Conservation (phyloP, 2,329 filamentous ascomycete species). For the Raffaelea albimanens region DNA sequence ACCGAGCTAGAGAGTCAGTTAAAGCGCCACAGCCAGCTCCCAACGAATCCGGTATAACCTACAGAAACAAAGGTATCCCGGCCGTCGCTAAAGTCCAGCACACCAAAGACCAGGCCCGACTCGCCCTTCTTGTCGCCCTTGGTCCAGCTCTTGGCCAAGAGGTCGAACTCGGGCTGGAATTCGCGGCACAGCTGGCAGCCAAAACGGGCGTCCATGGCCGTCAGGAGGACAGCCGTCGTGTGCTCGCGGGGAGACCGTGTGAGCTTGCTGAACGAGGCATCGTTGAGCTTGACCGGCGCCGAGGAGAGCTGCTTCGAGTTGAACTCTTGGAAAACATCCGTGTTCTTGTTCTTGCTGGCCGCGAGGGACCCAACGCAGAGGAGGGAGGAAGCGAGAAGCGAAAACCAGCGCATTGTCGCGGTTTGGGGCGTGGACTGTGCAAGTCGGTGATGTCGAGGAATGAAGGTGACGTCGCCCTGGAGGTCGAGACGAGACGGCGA, state of each 20-base stretch:
- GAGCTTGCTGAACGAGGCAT: constrained; percentile 64
- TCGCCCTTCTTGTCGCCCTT: constrained; percentile 71
- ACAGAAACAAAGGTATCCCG: constrained; percentile 82
- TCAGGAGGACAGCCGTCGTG: constrained; percentile 71
- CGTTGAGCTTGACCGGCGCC: constrained; percentile 67
- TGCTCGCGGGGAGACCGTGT: constrained; percentile 76
- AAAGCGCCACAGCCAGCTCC: no score
- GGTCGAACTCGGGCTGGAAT: constrained; percentile 90
- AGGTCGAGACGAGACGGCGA: no score
- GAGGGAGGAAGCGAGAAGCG: constrained; percentile 54
- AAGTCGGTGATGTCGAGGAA: no score
- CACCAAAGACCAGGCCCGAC: constrained; percentile 67
- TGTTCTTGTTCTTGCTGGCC: constrained; percentile 50
- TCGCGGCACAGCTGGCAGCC: constrained; percentile 80
- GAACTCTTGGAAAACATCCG: constrained; percentile 61
- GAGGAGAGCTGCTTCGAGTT: constrained; percentile 56
- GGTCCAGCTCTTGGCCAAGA: constrained; percentile 77
- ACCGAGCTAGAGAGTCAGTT: constrained; percentile 60
- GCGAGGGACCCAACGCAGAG: constrained; percentile 48
- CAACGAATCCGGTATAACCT: no score
- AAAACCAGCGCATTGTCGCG: constrained; percentile 58
- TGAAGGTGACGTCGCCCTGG: no score
- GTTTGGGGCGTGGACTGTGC: no score
- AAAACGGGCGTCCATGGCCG: constrained; percentile 73
- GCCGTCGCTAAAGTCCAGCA: constrained; percentile 80